A percentile compares a stretch with the other conserved stretches of the same genome.
phyloP scores from a whole-genome alignment of 2,329 filamentous ascomycete genomes.

The Colletotrichum noveboracense region DNA sequence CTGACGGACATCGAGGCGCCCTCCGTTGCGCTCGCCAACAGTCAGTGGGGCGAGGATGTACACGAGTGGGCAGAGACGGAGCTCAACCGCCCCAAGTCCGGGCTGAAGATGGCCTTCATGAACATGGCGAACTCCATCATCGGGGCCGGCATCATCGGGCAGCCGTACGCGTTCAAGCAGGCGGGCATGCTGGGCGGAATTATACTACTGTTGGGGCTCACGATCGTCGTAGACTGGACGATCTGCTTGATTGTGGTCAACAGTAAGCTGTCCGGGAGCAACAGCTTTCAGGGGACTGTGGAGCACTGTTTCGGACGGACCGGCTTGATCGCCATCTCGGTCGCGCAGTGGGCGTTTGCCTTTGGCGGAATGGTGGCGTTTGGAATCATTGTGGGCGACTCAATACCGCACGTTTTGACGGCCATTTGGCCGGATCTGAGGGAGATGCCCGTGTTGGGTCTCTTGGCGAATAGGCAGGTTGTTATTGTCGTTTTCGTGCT shows the following conservation, averaged over 20 bases:
- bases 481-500: conserved; percentile 89
- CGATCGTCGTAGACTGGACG: conserved; percentile 93
- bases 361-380: conserved; percentile 99
- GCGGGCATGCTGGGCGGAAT: conserved; percentile 85
- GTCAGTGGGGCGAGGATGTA: conserved; percentile 48
- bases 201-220: conserved; percentile 78
- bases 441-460: conserved; percentile 77
- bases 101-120: conserved; percentile 90
- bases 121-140: conserved; percentile 99
- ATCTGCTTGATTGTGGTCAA: conserved; percentile 97
- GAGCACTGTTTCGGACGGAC: conserved; percentile 91
- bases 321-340: conserved; percentile 83
- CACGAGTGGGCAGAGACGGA: conserved; percentile 59
- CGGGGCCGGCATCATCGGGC: conserved; percentile 75
- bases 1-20: conserved; percentile 86
- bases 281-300: conserved; percentile 95
- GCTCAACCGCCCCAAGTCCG: conserved; percentile 77
- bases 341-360: conserved; percentile 98
- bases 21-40: conserved; percentile 71
- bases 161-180: conserved; percentile 95
- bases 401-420: conserved; percentile 86
- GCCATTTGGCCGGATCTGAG: conserved; percentile 81
- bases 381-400: conserved; percentile 95
- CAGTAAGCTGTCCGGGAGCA: conserved; percentile 91
- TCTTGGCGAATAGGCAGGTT: conserved; percentile 80